These are phyloP conservation scores for Microcyclosporella mali DNA, from an alignment of 2,329 filamentous ascomycete species.

Conservation along the genomic window DNA sequence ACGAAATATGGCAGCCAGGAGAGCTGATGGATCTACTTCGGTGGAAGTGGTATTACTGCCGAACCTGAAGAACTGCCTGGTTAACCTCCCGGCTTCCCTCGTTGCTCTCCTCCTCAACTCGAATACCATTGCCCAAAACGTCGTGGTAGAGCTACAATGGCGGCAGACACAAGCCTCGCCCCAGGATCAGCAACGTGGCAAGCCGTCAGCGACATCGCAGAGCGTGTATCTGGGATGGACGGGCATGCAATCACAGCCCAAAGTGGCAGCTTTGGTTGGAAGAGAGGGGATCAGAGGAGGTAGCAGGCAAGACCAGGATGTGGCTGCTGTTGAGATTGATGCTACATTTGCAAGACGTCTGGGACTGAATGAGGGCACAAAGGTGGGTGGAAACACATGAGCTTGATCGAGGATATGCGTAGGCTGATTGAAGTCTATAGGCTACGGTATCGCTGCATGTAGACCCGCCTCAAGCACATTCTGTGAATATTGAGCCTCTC, in stretches of 20 bases:
- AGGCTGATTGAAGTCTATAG: conserved; percentile 34
- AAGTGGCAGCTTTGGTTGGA: conserved; percentile 63
- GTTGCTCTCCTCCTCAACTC: conserved; percentile 80
- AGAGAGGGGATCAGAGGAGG: conserved; percentile 58
- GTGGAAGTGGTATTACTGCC: conserved; percentile 74
- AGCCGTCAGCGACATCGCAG: conserved; percentile 40
- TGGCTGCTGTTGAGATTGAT: conserved; percentile 77
- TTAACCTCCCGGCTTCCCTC: conserved; percentile 81
- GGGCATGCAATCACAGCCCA: conserved; percentile 90
- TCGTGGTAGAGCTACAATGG: conserved; percentile 85
- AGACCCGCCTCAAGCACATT: conserved; percentile 85
- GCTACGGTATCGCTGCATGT: conserved; percentile 66
- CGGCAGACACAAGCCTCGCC: conserved; percentile 50
- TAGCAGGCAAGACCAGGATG: conserved; percentile 56
- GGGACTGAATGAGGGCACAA: conserved; percentile 74
- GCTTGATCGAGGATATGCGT: conserved; percentile 23
- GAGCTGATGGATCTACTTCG: conserved; percentile 3
- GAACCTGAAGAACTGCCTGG: conserved; percentile 80
- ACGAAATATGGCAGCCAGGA: conserved; percentile 1
- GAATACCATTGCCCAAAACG: conserved; percentile 92
- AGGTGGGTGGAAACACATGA: conserved; percentile 60
- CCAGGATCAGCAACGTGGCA: conserved; percentile 25
- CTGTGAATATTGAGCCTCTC: conserved; percentile 91
- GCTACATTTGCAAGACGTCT: conserved; percentile 72
- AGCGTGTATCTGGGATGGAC: conserved; percentile 94